phyloP scores from a whole-genome alignment of 176 grass and related monocot species.

The Chrysopogon serrulatus region DNA sequence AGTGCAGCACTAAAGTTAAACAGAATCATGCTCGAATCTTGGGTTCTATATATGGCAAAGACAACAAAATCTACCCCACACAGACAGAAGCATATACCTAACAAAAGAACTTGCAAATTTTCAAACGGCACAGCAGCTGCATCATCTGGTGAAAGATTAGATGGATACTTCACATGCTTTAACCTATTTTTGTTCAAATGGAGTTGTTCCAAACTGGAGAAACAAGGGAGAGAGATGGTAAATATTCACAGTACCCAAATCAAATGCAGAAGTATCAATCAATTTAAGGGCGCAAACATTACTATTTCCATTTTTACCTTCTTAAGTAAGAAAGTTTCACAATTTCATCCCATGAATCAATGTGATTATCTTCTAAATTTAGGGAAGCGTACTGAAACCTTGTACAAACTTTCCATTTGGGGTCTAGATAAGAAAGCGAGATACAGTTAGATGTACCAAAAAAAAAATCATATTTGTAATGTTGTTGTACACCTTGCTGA shows the following conservation, averaged over 20 bases:
- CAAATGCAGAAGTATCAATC: background rate
- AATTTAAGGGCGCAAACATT: background rate
- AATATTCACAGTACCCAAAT: conserved; percentile 17
- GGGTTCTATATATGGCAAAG: background rate
- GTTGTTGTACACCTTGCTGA: background rate
- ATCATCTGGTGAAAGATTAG: conserved; percentile 31
- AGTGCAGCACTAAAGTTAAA: background rate
- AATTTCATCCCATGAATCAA: conserved; percentile 91
- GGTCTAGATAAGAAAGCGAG: conserved; percentile 36
- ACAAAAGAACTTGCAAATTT: conserved; percentile 71
- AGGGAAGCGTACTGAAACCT: conserved; percentile 65
- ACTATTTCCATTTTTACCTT: conserved; percentile 41
- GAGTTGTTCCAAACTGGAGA: conserved; percentile 76
- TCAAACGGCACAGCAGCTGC: conserved; percentile 51
- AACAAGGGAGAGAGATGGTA: background rate
- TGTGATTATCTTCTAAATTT: conserved; percentile 84
- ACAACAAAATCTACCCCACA: background rate
- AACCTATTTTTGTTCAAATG: conserved; percentile 93
- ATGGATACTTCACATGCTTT: conserved; percentile 74
- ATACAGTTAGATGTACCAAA: conserved; percentile 14
- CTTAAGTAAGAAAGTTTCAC: conserved; percentile 79
- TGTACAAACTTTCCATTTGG: conserved; percentile 43
- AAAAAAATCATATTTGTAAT: background rate
- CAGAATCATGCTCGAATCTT: background rate
- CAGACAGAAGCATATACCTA: conserved; percentile 73